Base-by-base conservation (phyloP, 208 protist species). In the Acanthamoeba culbertsoni region DNA sequence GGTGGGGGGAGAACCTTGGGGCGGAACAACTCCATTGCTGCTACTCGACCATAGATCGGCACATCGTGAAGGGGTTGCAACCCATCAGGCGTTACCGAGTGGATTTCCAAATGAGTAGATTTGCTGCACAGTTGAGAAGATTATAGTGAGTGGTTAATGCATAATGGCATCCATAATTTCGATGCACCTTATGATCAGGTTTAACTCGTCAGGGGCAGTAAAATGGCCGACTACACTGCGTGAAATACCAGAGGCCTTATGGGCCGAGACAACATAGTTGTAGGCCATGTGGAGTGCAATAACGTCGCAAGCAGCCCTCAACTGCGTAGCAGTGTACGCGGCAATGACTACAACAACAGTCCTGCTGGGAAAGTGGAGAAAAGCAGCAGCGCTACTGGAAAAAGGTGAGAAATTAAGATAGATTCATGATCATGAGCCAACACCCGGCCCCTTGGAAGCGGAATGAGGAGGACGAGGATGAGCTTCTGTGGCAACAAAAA, bases 201-300 rank as follows among this genome's bases (percentile, higher is more conserved):
- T 98, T 10, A 73, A 79, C 33, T 97, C 95, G 82, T 94, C 82
- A 4, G 94, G 79, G 8, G 77, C 37, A 12, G 96, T 97, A 71
- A 98, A 97, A 73, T 93, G 77, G n/a, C 90, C 94, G 7, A 93
- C 90, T 12, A 95, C 63, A 7, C 95, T 73, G 35, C 95, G 93
- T 28, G 93, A 93, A 28, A 97, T 96, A 45, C 86, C 91, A 18
- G 96, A 97, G 45, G 97, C 95, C 93, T 95, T 95, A 6, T 97
- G 96, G 28, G 97, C 97, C 26, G 96, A 97, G 16, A 97, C 96
- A 10, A 97, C 93, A 57, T 97, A 97, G 88, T 96, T 96, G 91
- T 96, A 96, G 46, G 77, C 77, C 77, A 88, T 86, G 75, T 31
- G n/a, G n/a, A n/a, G n/a, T n/a, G n/a, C n/a, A n/a, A n/a, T n/a